Percentiles rank a stretch among this genome's conserved stretches.
phyloP scores from a whole-genome alignment of 164 flowering plant genomes.

The Nelumbo lutea region DNA sequence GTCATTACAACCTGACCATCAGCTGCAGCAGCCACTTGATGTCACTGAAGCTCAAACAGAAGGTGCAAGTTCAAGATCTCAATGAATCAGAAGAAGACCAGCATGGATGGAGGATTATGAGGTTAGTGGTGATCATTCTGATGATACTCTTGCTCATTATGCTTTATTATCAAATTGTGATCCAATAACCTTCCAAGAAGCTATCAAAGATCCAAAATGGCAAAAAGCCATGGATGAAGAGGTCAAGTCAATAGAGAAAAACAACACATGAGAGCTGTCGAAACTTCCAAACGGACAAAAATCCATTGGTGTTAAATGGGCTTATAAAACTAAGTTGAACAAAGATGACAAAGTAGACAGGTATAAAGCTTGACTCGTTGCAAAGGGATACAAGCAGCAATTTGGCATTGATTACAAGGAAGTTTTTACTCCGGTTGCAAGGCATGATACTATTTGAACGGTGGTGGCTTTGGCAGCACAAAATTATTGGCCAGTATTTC shows the following conservation, averaged over 20 bases:
- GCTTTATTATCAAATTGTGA: background rate
- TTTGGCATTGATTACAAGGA: background rate
- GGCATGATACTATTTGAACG: constrained; percentile 8
- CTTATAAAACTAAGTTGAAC: background rate
- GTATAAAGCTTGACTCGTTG: background rate
- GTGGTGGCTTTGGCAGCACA: constrained; percentile 12
- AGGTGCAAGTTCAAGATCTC: no score
- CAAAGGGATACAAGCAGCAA: no score
- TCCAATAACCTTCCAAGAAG: background rate
- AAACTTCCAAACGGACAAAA: no score
- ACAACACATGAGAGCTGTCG: background rate
- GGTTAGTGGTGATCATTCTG: background rate
- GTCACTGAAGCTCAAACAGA: no score
- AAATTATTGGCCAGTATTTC: constrained; percentile 1
- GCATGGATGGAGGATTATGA: background rate
- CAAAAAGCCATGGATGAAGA: background rate
- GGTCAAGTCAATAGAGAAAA: background rate
- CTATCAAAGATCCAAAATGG: background rate
- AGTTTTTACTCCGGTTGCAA: no score
- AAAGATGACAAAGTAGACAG: background rate
- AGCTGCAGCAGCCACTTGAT: no score
- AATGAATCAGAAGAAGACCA: background rate
- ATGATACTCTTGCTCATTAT: background rate
- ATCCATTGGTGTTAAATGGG: background rate
- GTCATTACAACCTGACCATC: no score